phyloP scores from a whole-genome alignment of 352 stramenopile genomes.

The Pythium phragmitis region DNA sequence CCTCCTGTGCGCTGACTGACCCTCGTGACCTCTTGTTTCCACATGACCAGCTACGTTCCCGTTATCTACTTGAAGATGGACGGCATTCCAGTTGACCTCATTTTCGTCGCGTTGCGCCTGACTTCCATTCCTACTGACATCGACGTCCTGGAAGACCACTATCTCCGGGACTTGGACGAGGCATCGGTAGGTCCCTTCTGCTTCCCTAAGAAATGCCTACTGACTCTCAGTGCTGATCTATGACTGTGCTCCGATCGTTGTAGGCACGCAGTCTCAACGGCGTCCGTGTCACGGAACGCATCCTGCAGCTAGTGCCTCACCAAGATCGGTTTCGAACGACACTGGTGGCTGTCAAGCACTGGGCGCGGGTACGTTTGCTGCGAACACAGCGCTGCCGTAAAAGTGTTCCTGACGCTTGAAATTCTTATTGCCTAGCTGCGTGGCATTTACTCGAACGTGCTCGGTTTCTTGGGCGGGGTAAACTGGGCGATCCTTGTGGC shows the following conservation, averaged over 20 bases:
- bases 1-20: not conserved
- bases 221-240: not conserved
- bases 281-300: conserved; percentile 93
- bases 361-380: conserved; percentile 58
- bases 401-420: conserved; percentile 8
- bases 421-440: conserved; percentile 47
- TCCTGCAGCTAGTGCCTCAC: conserved; percentile 90
- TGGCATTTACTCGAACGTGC: conserved; percentile 98
- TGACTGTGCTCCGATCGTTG: not conserved
- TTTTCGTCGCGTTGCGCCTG: conserved; percentile 88
- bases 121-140: conserved; percentile 59
- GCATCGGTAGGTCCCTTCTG: conserved; percentile 36
- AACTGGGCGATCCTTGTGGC: conserved; percentile 99
- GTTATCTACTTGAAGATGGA: conserved; percentile 95
- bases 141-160: conserved; percentile 77
- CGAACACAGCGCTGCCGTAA: not conserved
- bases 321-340: conserved; percentile 86
- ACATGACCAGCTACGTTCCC: conserved; percentile 66
- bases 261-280: conserved; percentile 93
- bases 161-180: conserved; percentile 91
- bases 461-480: conserved; percentile 97
- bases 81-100: conserved; percentile 90
- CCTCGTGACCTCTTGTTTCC: not conserved
- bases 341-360: conserved; percentile 91
- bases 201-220: not conserved